A percentile compares a stretch with the other conserved stretches of the same genome.
phyloP scores from a whole-genome alignment of 495 filamentous ascomycete species.

The Evernia prunastri region DNA sequence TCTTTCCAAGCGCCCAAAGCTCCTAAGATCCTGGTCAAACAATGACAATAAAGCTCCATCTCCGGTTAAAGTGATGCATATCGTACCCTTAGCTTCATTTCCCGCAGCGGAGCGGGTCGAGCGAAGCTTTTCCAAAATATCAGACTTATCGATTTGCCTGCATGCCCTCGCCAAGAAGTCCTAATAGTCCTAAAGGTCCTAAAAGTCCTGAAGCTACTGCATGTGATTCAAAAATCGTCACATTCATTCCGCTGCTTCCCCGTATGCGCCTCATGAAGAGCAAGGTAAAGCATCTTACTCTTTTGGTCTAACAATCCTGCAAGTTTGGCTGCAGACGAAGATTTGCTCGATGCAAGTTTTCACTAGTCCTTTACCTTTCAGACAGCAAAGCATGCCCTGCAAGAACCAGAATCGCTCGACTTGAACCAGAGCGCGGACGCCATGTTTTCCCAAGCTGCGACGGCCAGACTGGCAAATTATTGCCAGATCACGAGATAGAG shows the following conservation, averaged over 20 bases:
- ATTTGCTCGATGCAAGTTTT: neutral
- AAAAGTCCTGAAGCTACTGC: slow-evolving; percentile 8
- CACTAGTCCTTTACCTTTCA: neutral
- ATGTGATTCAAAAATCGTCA: slow-evolving; percentile 13
- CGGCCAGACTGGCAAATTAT: neutral
- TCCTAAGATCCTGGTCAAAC: neutral
- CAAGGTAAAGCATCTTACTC: neutral
- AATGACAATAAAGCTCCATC: slow-evolving; percentile 7
- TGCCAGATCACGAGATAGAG: slow-evolving; percentile 9
- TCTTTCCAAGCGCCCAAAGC: slow-evolving; percentile 12
- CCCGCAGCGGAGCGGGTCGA: slow-evolving; percentile 4
- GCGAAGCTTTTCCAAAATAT: neutral
- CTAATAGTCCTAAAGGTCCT: too few relatives aligned
- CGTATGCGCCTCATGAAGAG: neutral
- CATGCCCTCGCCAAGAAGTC: neutral
- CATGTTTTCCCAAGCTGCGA: neutral
- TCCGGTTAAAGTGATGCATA: neutral
- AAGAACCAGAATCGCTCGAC: neutral
- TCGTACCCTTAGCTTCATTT: neutral
- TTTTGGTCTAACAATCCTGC: neutral
- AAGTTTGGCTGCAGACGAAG: neutral
- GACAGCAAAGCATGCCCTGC: neutral
- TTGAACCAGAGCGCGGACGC: neutral
- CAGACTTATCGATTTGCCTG: slow-evolving; percentile 4
- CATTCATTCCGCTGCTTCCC: slow-evolving; percentile 12